Conservation (phyloP, 129 eudicot genomes). For the carrot (Daucus carota) region DNA sequence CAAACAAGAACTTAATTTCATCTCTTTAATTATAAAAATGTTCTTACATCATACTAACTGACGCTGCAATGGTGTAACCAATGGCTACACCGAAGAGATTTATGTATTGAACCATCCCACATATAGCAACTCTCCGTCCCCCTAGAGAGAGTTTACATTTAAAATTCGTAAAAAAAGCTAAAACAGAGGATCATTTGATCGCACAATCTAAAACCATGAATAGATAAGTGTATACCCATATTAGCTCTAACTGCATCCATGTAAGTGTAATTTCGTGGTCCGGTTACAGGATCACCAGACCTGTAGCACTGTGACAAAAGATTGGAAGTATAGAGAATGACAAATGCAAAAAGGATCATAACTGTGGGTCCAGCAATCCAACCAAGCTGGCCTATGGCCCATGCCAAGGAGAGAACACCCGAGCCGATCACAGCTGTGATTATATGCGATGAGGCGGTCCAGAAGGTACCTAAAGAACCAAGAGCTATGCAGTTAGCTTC, state of each 20-base stretch:
- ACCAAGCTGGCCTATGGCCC: constrained; percentile 77
- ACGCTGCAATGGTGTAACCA: constrained; percentile 78
- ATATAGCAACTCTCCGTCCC: constrained; percentile 43
- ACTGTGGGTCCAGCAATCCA: constrained; percentile 64
- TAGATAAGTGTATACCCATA: constrained; percentile 29
- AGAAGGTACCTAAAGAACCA: constrained; percentile 39
- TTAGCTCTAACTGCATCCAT: constrained; percentile 66
- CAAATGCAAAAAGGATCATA: constrained; percentile 43
- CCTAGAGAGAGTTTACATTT: constrained; percentile 23
- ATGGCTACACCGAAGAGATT: constrained; percentile 63
- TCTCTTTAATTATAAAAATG: not conserved
- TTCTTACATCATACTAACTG: constrained; percentile 71
- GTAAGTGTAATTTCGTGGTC: constrained; percentile 61
- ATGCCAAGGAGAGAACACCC: constrained; percentile 71
- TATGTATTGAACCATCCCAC: constrained; percentile 51
- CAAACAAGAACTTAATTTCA: not conserved
- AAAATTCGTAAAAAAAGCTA: not conserved
- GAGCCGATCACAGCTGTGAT: constrained; percentile 78
- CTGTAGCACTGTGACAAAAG: constrained; percentile 56
- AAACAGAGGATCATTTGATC: not conserved
- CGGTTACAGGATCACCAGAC: constrained; percentile 55
- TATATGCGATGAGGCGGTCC: constrained; percentile 60
- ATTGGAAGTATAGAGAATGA: constrained; percentile 48
- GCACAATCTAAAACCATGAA: not conserved
- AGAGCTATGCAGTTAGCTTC: not conserved